phyloP scores from a whole-genome alignment of 164 flowering plant species.

The Euptelea pleiosperma region DNA sequence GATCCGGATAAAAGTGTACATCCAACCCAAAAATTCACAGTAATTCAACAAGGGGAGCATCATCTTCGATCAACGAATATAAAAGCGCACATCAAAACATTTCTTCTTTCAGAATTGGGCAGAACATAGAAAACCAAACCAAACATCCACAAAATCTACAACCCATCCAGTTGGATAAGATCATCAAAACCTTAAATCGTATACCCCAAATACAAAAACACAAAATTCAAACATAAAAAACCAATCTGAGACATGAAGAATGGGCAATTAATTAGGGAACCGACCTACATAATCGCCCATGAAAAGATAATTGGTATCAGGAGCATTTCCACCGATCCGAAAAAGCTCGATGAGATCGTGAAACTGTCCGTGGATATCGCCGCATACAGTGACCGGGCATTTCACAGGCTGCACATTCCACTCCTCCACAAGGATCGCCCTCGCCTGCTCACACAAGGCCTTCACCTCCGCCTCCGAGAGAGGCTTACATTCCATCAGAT shows the following conservation, averaged over 20 bases:
- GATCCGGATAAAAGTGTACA: too few relatives aligned
- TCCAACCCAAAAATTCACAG: too few relatives aligned
- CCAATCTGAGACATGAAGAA: neutral
- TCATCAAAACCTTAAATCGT: too few relatives aligned
- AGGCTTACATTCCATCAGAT: constrained; percentile 43
- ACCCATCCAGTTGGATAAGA: too few relatives aligned
- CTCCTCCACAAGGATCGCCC: constrained; percentile 41
- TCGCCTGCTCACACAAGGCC: constrained; percentile 38
- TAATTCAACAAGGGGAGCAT: too few relatives aligned
- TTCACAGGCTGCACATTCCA: constrained; percentile 49
- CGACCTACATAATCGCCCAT: constrained; percentile 49
- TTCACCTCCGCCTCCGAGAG: constrained; percentile 38
- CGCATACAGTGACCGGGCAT: constrained; percentile 50
- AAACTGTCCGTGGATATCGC: constrained; percentile 48
- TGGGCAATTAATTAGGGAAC: constrained; percentile 1
- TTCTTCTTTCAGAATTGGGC: too few relatives aligned
- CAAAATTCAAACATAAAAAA: neutral
- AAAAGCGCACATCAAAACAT: too few relatives aligned
- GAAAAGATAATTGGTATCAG: constrained; percentile 46
- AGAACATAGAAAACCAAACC: neutral
- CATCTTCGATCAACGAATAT: too few relatives aligned
- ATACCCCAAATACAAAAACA: too few relatives aligned
- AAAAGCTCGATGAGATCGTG: constrained; percentile 46
- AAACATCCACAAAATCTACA: neutral
- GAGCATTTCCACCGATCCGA: constrained; percentile 42